Percentiles rank a stretch among this genome's conserved stretches.
Evolutionary conservation across 176 grass and related monocot genomes (phyloP).

Genomic region (Leersia perrieri): DNA sequence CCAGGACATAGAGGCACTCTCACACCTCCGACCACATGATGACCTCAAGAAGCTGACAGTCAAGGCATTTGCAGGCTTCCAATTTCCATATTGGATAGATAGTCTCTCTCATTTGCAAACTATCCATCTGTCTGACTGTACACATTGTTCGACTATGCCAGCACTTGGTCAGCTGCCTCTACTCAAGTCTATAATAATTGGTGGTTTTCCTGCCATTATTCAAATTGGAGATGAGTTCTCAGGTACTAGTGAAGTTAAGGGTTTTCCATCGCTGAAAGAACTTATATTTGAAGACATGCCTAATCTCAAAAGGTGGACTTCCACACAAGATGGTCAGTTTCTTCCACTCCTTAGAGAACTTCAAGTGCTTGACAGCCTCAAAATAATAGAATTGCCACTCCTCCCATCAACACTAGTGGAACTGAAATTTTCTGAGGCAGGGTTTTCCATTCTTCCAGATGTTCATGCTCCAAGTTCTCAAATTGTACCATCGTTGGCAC

Average conservation of each 20-base stretch:
- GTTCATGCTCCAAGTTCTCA: constrained; percentile 25
- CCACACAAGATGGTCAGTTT: constrained; percentile 30
- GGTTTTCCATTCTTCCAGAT: constrained; percentile 50
- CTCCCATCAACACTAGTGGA: constrained; percentile 53
- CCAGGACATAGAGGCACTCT: constrained; percentile 37
- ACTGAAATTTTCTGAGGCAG: constrained; percentile 58
- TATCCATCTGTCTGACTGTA: constrained; percentile 63
- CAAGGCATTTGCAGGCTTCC: constrained; percentile 50
- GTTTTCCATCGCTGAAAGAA: constrained; percentile 63
- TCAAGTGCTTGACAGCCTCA: constrained; percentile 39
- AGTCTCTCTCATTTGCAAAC: constrained; percentile 54
- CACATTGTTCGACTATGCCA: constrained; percentile 49
- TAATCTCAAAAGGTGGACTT: constrained; percentile 49
- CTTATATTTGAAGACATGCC: constrained; percentile 53
- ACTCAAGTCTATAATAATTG: constrained; percentile 53
- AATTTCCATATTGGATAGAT: constrained; percentile 65
- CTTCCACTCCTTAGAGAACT: constrained; percentile 60
- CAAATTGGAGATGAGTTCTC: constrained; percentile 56
- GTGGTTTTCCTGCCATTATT: constrained; percentile 39
- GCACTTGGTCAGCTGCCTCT: constrained; percentile 58
- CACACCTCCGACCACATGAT: constrained; percentile 49
- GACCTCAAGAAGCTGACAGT: constrained; percentile 59
- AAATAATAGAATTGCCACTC: constrained; percentile 41
- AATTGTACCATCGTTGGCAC: constrained; percentile 34
- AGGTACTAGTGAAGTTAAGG: constrained; percentile 32